Conservation (phyloP, 331 rosid species). For the Stylosanthes scabra region DNA sequence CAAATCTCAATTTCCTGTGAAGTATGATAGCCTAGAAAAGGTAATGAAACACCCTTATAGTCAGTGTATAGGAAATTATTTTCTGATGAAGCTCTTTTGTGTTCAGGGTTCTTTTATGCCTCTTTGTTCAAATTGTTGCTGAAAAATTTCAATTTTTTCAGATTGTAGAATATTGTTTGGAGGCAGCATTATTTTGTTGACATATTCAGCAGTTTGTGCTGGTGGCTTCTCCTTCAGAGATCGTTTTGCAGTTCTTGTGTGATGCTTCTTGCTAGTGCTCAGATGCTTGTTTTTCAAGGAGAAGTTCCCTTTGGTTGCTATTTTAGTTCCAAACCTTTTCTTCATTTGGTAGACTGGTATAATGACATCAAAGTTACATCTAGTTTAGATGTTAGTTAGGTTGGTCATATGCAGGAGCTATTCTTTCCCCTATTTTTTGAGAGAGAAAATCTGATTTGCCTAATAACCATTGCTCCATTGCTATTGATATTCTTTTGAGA, state of each 20-base stretch:
- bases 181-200: conserved; percentile 37
- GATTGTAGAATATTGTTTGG: conserved; percentile 43
- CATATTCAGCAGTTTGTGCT: conserved; percentile 39
- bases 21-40: conserved; percentile 49
- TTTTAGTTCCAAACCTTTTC: conserved; percentile 37
- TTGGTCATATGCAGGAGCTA: conserved; percentile 38
- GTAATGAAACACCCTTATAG: conserved; percentile 35
- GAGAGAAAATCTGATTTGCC: conserved; percentile 38
- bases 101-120: conserved; percentile 23
- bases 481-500: conserved; percentile 14
- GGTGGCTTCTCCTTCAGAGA: conserved; percentile 45
- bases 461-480: conserved; percentile 27
- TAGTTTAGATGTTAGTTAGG: conserved; percentile 16
- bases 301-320: conserved; percentile 35
- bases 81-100: conserved; percentile 29
- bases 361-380: conserved; percentile 37
- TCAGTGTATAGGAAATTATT: conserved; percentile 24
- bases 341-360: conserved; percentile 33
- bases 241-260: conserved; percentile 47
- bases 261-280: conserved; percentile 44
- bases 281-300: conserved; percentile 30
- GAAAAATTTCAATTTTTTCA: conserved; percentile 8
- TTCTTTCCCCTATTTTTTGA: conserved; percentile 31
- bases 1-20: conserved; percentile 40
- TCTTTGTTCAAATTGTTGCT: conserved; percentile 37